Base-by-base conservation (phyloP, 2,329 filamentous ascomycete species). In the Fusarium anguioides region DNA sequence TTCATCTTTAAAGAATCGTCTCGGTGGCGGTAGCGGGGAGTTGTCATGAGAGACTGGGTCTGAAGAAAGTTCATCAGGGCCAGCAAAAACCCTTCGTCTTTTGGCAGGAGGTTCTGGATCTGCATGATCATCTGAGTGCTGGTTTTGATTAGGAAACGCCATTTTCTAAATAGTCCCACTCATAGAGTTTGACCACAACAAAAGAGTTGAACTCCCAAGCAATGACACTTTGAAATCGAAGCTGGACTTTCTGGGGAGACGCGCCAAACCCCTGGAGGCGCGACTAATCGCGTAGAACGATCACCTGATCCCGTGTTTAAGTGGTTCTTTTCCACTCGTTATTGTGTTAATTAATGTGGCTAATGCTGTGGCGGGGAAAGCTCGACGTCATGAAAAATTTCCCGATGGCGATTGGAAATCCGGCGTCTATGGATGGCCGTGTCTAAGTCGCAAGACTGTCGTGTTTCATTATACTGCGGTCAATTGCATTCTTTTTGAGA, bases 91-190 rank as follows among this genome's bases (percentile, higher is more conserved):
- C 54, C 79, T 77, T 59, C 77, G 72, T 72, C 75, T 80, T 74
- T 86, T 86, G 11, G 72, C 68, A 2, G 84, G 82, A 66, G 81
- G 82, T 44, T 80, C 83, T 47, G 76, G 74, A 21, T 64, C 60
- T 31, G 58, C 26, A 51, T 63, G 78, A 78, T 58, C 45, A 42
- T 76, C 73, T 59, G 72, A 52, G 76, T 71, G 46, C 78, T 80
- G 82, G 84, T 84, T 35, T 40, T 73, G 39, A 37, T 42, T 21
- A 11, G 47, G 23, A 21, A 39, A 53, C 66, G 66, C 72, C 47
- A 49, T 61, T 52, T n/a, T 51, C 36, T 31, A 37, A 24, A 24
- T 17, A 40, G 12, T 14, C 10, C 35, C 23, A 14, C 23, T 45
- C 14, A 56, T 41, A n/a, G 23, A 46, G n/a, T 44, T 39, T 18